Evolutionary conservation across 805 yeast species (phyloP), one percentile per base, ranked within the genome.

Genomic region (Metschnikowia proteae): DNA sequence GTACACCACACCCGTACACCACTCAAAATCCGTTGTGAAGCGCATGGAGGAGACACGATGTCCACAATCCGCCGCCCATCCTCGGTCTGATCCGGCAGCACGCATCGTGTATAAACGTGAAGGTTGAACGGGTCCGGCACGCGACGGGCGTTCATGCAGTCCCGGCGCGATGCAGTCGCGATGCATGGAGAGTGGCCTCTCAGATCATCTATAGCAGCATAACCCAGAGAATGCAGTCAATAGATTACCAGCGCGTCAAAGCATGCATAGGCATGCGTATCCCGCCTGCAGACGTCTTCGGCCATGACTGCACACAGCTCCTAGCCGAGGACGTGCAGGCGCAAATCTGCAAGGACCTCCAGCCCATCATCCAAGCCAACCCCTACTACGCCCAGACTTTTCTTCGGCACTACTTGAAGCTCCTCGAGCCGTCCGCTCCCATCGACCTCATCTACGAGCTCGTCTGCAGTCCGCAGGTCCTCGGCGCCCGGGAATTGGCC

Each of bases 351-450:
- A 30, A 41, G 5, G 51, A 42, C 0, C 38, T 72, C 6, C 17
- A 23, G 3, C 54, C 48, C 17, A 62, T 71, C 11, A 49, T 68
- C 1, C 43, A 51, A 3, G 42, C 57, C n/a, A 84, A 84, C 60
- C 71, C 79, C 9, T 73, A 72, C 62, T 84, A 84, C 57, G 72
- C 73, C 38, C 78, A 76, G 55, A 51, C 58, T 5, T 72, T 82
- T 30, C 55, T 82, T 9, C 72, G 76, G 44, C 61, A 57, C 17
- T 64, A 80, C 17, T 68, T 83, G 33, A 61, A 58, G 1, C 26
- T 45, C 9, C 47, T 69, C 27, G 80, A 76, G 38, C 28, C 59
- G 5, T 49, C 61, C 13, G 53, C 62, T 2, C 68, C 63, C 4
- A 32, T 51, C 1, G 75, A 78, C 46, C 79, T 69, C 7, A 38